phyloP scores from a whole-genome alignment of 495 filamentous ascomycete genomes.

The Pyrenopolyporus hunteri region DNA sequence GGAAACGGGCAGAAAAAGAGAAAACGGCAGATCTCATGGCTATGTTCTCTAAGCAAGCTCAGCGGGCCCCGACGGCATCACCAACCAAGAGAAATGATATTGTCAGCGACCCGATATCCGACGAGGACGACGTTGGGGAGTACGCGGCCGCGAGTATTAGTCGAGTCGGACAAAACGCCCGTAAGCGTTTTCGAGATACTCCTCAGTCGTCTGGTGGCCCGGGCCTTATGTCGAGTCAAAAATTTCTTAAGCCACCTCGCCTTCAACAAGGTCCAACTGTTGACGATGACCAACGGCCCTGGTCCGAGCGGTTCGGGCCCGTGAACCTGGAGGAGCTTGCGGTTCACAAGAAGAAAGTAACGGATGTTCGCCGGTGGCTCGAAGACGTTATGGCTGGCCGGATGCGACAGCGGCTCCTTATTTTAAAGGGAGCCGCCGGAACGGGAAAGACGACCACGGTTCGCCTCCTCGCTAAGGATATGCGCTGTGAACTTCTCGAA shows the following conservation, averaged over 20 bases:
- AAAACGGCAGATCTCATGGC: slow-evolving; percentile 56
- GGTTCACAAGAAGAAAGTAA: slow-evolving; percentile 91
- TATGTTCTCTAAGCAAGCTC: slow-evolving; percentile 60
- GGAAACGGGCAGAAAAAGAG: slow-evolving; percentile 48
- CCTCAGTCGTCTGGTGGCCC: slow-evolving; percentile 21
- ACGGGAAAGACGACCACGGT: slow-evolving; percentile 91
- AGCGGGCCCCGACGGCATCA: slow-evolving; percentile 43
- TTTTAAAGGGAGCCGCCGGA: slow-evolving; percentile 91
- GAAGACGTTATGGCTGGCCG: slow-evolving; percentile 70
- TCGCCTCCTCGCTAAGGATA: slow-evolving; percentile 69
- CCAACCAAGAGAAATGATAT: slow-evolving; percentile 52
- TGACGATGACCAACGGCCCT: slow-evolving; percentile 65
- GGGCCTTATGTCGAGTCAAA: slow-evolving; percentile 36
- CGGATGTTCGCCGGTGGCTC: slow-evolving; percentile 83
- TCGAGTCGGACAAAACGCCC: slow-evolving; percentile 51
- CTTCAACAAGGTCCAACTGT: slow-evolving; percentile 18
- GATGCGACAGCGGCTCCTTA: slow-evolving; percentile 70
- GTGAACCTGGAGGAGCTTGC: slow-evolving; percentile 77
- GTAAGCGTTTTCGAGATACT: slow-evolving; percentile 49
- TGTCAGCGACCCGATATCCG: slow-evolving; percentile 57
- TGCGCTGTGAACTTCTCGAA: slow-evolving; percentile 79
- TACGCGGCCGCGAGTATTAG: slow-evolving; percentile 49
- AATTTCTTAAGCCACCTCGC: slow-evolving; percentile 47
- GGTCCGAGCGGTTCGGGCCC: slow-evolving; percentile 86
- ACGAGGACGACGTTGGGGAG: slow-evolving; percentile 54